Base-by-base conservation (phyloP, 352 stramenopile species). In the Pythium aquatile region DNA sequence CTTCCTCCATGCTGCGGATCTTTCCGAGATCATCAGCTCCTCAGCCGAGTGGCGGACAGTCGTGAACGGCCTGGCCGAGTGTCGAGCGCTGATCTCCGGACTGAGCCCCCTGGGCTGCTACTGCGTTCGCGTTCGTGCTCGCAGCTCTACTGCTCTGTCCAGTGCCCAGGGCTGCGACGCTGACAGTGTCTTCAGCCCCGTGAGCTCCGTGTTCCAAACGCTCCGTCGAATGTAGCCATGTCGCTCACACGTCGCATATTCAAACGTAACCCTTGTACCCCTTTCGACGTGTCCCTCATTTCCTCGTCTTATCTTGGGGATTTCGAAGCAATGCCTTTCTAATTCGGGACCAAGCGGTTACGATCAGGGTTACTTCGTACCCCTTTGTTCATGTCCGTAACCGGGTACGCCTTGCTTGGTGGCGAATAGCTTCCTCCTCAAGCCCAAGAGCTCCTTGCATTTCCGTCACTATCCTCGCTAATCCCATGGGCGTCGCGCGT, bases 121-220 rank as follows among this genome's bases (percentile, higher is more conserved):
- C 57, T 72, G 67, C 53, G 75, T 78, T 35, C 71, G 71, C 16
- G 63, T 78, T 9, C 63, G 68, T 11, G 69, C 70, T 26, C 56
- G 56, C 32, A 32, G 30, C 30, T 17, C 30, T 44, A 10, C 48
- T 26, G 6, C 26, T 14, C 10, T 48, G 39, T 26, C n/a, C 14
- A n/a, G 44, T 35, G 0, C 14, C 8, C 24, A 53, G 4, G 11
- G 5, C 1, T 46, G 59, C 35, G 47, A 59, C 8, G 42, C 49
- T 28, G 62, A 63, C 44, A 72, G 69, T 14, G 74, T 80, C 39
- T 66, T 68, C 20, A 77, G 72, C 28, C 74, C 68, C 54, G 16
- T 77, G 58, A 63, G 58, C 44, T 28, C 40, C 2, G 37, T 70
- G 1, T 66, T 73, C 48, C 66, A 73, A 51, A 73, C 66, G 3